Percentiles rank a stretch among this genome's conserved stretches.
phyloP scores from a whole-genome alignment of 2,329 filamentous ascomycete genomes.

The Mycosphaerella sp. region DNA sequence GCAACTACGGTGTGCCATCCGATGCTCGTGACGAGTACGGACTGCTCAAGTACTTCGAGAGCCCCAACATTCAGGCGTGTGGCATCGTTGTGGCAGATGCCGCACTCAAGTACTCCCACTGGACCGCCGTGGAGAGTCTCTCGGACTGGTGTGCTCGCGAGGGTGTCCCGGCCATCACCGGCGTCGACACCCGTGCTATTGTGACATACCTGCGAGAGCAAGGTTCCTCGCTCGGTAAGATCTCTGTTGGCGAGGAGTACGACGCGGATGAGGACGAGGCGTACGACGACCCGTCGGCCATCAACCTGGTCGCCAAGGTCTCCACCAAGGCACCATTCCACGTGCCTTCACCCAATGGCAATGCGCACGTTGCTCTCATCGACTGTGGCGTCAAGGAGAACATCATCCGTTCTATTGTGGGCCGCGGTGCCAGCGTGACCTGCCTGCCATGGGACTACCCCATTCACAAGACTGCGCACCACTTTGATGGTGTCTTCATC shows the following conservation, averaged over 20 bases:
- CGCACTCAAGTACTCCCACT: conserved; percentile 91
- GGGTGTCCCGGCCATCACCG: conserved; percentile 91
- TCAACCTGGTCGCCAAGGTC: conserved; percentile 92
- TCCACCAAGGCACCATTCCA: conserved; percentile 99
- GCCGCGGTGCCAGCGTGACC: conserved; percentile 84
- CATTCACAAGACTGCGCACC: conserved; percentile 94
- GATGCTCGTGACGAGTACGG: conserved; percentile 78
- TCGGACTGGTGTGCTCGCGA: conserved; percentile 93
- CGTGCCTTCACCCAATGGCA: conserved; percentile 74
- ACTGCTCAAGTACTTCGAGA: conserved; percentile 96
- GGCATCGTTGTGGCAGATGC: conserved; percentile 95
- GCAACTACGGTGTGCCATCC: conserved; percentile 96
- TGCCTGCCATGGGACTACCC: conserved; percentile 96
- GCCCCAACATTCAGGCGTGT: conserved; percentile 91
- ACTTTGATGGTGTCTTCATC: conserved; percentile 98
- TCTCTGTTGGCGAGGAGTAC: conserved; percentile 94
- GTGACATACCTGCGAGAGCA: conserved; percentile 94
- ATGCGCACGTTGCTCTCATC: conserved; percentile 86
- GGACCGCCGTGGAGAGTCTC: conserved; percentile 94
- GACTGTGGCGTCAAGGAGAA: conserved; percentile 99
- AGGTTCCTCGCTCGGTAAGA: conserved; percentile 89
- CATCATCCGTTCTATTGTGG: conserved; percentile 90
- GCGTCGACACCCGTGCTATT: conserved; percentile 93
- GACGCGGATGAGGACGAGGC: conserved; percentile 97
- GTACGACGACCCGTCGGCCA: conserved; percentile 89